Percentiles rank a stretch among this genome's conserved stretches.
Evolutionary conservation across 352 stramenopile genomes (phyloP).

Genomic region (Phytophthora macrochlamydospora): DNA sequence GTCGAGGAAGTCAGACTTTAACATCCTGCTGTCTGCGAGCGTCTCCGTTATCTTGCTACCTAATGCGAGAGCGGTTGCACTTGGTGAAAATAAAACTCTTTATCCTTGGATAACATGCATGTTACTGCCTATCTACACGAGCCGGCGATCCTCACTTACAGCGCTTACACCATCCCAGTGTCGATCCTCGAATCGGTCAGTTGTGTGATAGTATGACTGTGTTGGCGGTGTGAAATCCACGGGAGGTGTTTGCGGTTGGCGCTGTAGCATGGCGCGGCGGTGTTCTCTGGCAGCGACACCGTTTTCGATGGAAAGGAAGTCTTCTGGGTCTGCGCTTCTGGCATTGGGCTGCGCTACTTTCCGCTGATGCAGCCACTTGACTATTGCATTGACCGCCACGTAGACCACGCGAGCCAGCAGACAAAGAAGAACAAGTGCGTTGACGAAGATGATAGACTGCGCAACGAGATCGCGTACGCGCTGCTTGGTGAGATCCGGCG

Average conservation of each 20-base stretch:
- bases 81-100: too few relatives aligned
- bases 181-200: slow-evolving; percentile 9
- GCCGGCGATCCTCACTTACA: not conserved
- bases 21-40: not conserved
- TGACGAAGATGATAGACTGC: slow-evolving; percentile 49
- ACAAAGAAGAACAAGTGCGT: slow-evolving; percentile 47
- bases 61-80: too few relatives aligned
- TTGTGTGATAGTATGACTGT: slow-evolving; percentile 21
- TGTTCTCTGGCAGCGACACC: slow-evolving; percentile 14
- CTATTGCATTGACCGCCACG: slow-evolving; percentile 21
- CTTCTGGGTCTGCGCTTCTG: slow-evolving; percentile 3
- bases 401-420: slow-evolving; percentile 50
- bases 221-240: slow-evolving; percentile 19
- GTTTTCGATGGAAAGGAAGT: slow-evolving; percentile 23
- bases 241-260: slow-evolving; percentile 19
- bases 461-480: slow-evolving; percentile 44
- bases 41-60: not conserved
- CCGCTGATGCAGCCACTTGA: slow-evolving; percentile 25
- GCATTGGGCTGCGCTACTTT: slow-evolving; percentile 8
- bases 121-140: slow-evolving; percentile 10
- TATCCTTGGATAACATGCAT: not conserved
- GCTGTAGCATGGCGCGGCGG: slow-evolving; percentile 2
- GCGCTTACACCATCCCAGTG: not conserved
- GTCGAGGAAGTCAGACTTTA: not conserved
- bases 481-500: slow-evolving; percentile 41